Percentiles rank a stretch among this genome's conserved stretches.
phyloP scores from a whole-genome alignment of 2,329 filamentous ascomycete genomes.

The Cladosporium sp. region DNA sequence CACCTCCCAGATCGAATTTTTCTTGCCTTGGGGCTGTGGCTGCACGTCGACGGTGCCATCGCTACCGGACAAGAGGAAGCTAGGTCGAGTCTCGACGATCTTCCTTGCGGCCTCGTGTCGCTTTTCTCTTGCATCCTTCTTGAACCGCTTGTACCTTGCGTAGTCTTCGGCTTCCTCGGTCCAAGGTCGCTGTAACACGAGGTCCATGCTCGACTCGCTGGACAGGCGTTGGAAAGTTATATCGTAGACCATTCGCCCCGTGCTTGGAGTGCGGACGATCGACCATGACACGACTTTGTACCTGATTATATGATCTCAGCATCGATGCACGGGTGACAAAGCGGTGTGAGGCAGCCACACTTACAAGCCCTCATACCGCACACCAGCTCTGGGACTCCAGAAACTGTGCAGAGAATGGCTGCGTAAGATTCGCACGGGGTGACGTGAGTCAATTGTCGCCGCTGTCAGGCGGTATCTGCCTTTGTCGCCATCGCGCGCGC shows the following conservation, averaged over 20 bases:
- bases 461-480: slow-evolving; percentile 48
- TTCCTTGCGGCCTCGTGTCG: slow-evolving; percentile 18
- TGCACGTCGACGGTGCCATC: slow-evolving; percentile 19
- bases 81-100: slow-evolving; percentile 3
- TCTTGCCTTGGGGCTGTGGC: no score
- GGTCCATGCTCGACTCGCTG: slow-evolving; percentile 35
- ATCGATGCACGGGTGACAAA: background rate
- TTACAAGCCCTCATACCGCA: slow-evolving; percentile 52
- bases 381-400: slow-evolving; percentile 48
- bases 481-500: slow-evolving; percentile 40
- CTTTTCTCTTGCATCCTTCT: slow-evolving; percentile 18
- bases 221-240: slow-evolving; percentile 41
- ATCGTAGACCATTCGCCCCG: slow-evolving; percentile 38
- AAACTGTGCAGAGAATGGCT: slow-evolving; percentile 46
- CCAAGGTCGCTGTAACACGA: slow-evolving; percentile 42
- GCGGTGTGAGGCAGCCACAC: slow-evolving; percentile 24
- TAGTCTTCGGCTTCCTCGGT: slow-evolving; percentile 51
- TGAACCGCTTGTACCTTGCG: slow-evolving; percentile 47
- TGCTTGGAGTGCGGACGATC: slow-evolving; percentile 33
- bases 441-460: slow-evolving; percentile 42
- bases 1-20: background rate
- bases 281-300: slow-evolving; percentile 45
- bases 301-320: slow-evolving; percentile 23
- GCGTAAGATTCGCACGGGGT: slow-evolving; percentile 47
- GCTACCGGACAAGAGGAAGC: background rate